Evolutionary conservation across 2,329 filamentous ascomycete genomes (phyloP), one percentile per base, ranked within the genome.

Genomic region (Fusarium sp.): DNA sequence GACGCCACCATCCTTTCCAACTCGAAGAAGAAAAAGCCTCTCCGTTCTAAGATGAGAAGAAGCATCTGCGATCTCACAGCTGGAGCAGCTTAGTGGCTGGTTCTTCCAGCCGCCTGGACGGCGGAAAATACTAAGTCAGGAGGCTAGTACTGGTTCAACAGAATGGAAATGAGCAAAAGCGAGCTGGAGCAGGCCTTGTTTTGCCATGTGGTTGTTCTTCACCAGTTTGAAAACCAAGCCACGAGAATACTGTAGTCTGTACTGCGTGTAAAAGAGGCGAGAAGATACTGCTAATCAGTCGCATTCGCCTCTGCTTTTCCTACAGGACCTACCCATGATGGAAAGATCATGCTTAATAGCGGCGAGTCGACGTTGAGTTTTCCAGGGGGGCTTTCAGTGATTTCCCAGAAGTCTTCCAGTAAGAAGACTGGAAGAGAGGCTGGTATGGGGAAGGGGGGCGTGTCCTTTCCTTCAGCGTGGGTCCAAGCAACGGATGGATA

Each of bases 101-200:
- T 42, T 52, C 23, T 41, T 41, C 65, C 54, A 69, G 57, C 60
- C 55, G 65, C 65, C 65, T 12, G 50, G 50, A 42, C 41, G 39
- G 65, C 51, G 54, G 50, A 51, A 65, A 62, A 49, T 49, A 53
- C 26, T 55, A 37, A 37, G 34, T 12, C 23, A 39, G 16, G 31
- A 46, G 53, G 46, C 60, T 64, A 58, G 42, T 65, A 10, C n/a
- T 45, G 44, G 56, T 67, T 53, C 21, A 37, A 34, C 21, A 61
- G 26, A 23, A 58, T 55, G 44, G 41, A 59, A 53, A 67, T 50
- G 51, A 58, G 39, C 58, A 49, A 43, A 56, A 26, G 34, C 21
- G 25, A 52, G 23, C 44, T 68, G 59, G 42, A 43, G 46, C 34
- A n/a, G 63, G 25, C 48, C 39, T 45, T 41, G 41, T 42, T 21